Percentiles rank a stretch among this genome's conserved stretches.
Evolutionary conservation across 352 stramenopile genomes (phyloP).

Genomic region (Pythium folliculosum): DNA sequence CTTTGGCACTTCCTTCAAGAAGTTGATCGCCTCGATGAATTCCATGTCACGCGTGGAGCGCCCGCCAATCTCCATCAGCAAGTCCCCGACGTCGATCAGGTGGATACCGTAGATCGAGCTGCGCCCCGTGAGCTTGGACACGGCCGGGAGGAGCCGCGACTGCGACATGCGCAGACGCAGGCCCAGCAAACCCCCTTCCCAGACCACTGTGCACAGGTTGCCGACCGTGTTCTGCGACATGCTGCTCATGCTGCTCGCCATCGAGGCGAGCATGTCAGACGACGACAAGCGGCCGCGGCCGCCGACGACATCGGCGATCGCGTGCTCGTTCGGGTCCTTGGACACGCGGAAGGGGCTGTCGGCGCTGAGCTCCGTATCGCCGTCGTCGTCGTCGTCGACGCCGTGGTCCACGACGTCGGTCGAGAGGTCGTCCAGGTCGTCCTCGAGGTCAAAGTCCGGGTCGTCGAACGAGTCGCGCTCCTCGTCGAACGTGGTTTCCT

Average conservation of each 20-base stretch:
- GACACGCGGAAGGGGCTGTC: slow-evolving; percentile 31
- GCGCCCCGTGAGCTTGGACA: slow-evolving; percentile 85
- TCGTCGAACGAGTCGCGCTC: slow-evolving; percentile 66
- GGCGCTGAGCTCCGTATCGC: slow-evolving; percentile 26
- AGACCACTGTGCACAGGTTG: slow-evolving; percentile 81
- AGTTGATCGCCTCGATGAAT: slow-evolving; percentile 82
- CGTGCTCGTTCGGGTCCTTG: slow-evolving; percentile 60
- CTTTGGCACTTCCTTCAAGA: slow-evolving; percentile 79
- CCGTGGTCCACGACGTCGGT: slow-evolving; percentile 46
- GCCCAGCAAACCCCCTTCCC: slow-evolving; percentile 80
- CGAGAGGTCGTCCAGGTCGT: slow-evolving; percentile 42
- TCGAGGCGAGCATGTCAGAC: slow-evolving; percentile 68
- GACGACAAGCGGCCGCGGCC: slow-evolving; percentile 74
- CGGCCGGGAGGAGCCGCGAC: slow-evolving; percentile 73
- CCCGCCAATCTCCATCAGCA: slow-evolving; percentile 75
- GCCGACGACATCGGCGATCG: slow-evolving; percentile 50
- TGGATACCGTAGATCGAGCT: slow-evolving; percentile 87
- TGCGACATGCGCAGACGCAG: slow-evolving; percentile 79
- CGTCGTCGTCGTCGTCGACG: slow-evolving; percentile 38
- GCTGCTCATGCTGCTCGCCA: slow-evolving; percentile 62
- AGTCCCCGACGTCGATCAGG: slow-evolving; percentile 80
- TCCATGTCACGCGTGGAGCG: slow-evolving; percentile 76
- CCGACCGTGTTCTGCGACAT: slow-evolving; percentile 55
- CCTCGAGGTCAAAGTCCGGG: slow-evolving; percentile 51
- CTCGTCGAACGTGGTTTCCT: slow-evolving; percentile 35